phyloP scores from a whole-genome alignment of 768 basidiomycete genomes.

The Rossbeevera mucosa region DNA sequence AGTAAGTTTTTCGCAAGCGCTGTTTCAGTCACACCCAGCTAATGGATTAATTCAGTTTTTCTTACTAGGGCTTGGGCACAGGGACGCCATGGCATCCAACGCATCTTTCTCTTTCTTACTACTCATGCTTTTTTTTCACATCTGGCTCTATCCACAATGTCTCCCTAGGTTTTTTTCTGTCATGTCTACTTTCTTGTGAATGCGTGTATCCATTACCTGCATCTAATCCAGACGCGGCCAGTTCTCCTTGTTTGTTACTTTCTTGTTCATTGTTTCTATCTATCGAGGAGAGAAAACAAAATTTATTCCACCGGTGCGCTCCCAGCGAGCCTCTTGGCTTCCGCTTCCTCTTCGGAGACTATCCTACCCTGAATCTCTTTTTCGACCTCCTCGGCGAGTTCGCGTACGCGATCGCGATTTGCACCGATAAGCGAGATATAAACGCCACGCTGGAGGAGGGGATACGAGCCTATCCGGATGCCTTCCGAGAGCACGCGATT shows the following conservation, averaged over 20 bases:
- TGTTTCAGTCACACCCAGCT: background rate
- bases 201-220: background rate
- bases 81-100: background rate
- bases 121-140: background rate
- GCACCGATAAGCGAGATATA: conserved; percentile 59
- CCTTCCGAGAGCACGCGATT: conserved; percentile 67
- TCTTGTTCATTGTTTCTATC: background rate
- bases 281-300: background rate
- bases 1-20: background rate
- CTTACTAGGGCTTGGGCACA: background rate
- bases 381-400: conserved; percentile 62
- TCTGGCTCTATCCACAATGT: background rate
- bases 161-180: background rate
- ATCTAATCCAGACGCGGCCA: background rate
- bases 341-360: conserved; percentile 63
- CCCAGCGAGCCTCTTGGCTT: conserved; percentile 38
- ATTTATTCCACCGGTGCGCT: background rate
- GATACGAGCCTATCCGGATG: conserved; percentile 80
- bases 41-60: background rate
- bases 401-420: conserved; percentile 42
- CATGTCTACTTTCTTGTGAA: background rate
- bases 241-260: background rate
- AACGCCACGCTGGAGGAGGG: conserved; percentile 54
- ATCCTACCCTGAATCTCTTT: conserved; percentile 52
- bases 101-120: background rate